Evolutionary conservation across 2,329 filamentous ascomycete species (phyloP).

Genomic region (Trichoderma harzianum): DNA sequence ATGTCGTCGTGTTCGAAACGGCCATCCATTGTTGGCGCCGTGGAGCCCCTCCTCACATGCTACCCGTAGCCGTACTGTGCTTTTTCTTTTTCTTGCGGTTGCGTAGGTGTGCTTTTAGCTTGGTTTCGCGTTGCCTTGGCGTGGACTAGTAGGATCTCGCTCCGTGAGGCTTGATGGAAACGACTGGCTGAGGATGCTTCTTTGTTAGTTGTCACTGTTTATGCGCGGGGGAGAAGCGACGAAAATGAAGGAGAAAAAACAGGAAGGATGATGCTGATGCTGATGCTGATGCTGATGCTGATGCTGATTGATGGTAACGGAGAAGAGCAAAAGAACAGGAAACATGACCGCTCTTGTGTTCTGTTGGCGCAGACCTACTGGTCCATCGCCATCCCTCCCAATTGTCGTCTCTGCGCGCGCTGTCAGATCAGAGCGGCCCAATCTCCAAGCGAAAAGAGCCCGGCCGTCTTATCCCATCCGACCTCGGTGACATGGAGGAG

Average conservation of each 20-base stretch:
- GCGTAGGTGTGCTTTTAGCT: background rate
- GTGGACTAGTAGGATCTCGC: background rate
- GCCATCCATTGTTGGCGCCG: background rate
- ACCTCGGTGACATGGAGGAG: background rate
- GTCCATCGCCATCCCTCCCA: background rate
- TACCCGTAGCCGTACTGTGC: background rate
- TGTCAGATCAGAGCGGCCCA: background rate
- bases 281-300: background rate
- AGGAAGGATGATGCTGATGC: background rate
- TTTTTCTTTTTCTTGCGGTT: background rate
- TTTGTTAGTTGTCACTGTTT: background rate
- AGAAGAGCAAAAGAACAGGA: background rate
- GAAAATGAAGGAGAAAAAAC: background rate
- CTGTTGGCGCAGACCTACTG: constrained; percentile 4
- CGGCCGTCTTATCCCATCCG: background rate
- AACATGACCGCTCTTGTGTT: background rate
- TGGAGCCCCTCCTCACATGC: background rate
- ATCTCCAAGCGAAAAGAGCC: background rate
- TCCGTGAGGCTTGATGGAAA: background rate
- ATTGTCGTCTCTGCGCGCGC: background rate
- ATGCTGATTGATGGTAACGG: background rate
- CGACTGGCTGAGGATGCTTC: background rate
- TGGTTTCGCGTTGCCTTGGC: background rate
- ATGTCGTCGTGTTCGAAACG: constrained; percentile 10
- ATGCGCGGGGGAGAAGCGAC: background rate